Conservation (phyloP, 495 filamentous ascomycete genomes). For the Wilcoxina mikolae region DNA sequence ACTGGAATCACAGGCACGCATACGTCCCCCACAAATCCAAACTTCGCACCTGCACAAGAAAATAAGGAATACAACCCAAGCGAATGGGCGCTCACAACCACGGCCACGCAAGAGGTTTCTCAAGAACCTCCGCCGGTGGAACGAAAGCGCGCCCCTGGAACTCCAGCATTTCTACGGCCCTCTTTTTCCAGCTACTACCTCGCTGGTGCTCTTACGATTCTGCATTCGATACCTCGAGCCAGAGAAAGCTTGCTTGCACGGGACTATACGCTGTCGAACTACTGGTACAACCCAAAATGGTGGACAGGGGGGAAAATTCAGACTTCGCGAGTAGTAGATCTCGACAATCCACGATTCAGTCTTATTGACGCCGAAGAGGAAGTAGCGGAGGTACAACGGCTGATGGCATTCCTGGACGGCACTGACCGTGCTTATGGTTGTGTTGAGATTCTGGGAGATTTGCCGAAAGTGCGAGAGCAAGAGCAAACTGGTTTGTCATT, state of each 20-base stretch:
- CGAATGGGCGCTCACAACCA: slow-evolving; percentile 62
- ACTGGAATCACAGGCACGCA: slow-evolving; percentile 38
- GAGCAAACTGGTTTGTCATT: slow-evolving; percentile 22
- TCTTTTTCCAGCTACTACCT: slow-evolving; percentile 45
- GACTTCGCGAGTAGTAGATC: slow-evolving; percentile 41
- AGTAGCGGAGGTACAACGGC: slow-evolving; percentile 49
- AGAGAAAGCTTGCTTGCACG: slow-evolving; percentile 56
- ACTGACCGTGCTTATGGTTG: slow-evolving; percentile 74
- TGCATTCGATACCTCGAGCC: slow-evolving; percentile 70
- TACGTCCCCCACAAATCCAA: slow-evolving; percentile 29
- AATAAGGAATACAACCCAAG: slow-evolving; percentile 48
- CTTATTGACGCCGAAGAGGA: slow-evolving; percentile 40
- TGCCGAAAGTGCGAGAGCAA: slow-evolving; percentile 33
- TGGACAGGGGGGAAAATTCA: slow-evolving; percentile 62
- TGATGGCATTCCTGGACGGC: slow-evolving; percentile 74
- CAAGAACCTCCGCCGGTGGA: slow-evolving; percentile 45
- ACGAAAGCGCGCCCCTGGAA: slow-evolving; percentile 42
- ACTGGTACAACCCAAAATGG: slow-evolving; percentile 62
- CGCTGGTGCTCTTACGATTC: slow-evolving; percentile 56
- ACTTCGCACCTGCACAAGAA: slow-evolving; percentile 58
- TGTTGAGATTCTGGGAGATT: slow-evolving; percentile 41
- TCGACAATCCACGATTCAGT: slow-evolving; percentile 32
- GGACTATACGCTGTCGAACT: slow-evolving; percentile 38
- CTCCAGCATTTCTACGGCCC: slow-evolving; percentile 61
- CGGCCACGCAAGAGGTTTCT: slow-evolving; percentile 43